Conservation (phyloP, 164 flowering plant genomes). For the Sextonia rubra region DNA sequence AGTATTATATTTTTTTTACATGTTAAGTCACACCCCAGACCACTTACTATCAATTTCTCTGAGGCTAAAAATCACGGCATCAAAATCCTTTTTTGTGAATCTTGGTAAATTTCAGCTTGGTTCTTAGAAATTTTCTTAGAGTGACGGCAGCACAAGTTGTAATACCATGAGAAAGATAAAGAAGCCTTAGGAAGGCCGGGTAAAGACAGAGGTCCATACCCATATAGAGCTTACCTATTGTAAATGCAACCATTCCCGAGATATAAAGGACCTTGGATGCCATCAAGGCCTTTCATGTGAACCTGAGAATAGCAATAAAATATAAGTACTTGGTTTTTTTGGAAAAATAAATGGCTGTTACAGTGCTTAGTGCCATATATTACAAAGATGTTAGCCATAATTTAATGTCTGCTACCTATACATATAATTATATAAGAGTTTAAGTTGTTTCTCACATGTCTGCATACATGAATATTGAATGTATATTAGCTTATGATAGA, state of each 20-base stretch:
- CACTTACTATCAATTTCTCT: too few species aligned
- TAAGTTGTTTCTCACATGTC: too few species aligned
- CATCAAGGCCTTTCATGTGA: constrained; percentile 97
- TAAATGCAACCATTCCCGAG: constrained; percentile 96
- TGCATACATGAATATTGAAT: too few species aligned
- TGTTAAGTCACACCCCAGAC: constrained; percentile 41
- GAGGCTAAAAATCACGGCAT: constrained; percentile 92
- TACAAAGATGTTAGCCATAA: too few species aligned
- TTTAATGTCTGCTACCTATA: too few species aligned
- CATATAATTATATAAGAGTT: too few species aligned
- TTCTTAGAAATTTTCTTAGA: constrained; percentile 76
- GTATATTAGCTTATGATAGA: too few species aligned
- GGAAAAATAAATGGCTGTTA: background rate
- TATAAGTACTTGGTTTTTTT: background rate
- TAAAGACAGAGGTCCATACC: constrained; percentile 81
- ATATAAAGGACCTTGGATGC: constrained; percentile 97
- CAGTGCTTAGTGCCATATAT: constrained; percentile 45
- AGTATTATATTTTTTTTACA: background rate
- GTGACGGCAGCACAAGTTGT: constrained; percentile 59
- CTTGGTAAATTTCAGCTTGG: constrained; percentile 56
- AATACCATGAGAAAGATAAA: too few species aligned
- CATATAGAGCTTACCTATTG: constrained; percentile 94
- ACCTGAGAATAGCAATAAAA: background rate
- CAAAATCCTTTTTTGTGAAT: constrained; percentile 76
- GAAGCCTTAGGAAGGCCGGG: constrained; percentile 55